Percentiles rank a stretch among this genome's conserved stretches.
phyloP scores from a whole-genome alignment of 257 asterid species.

The Anisodus acutangulus region DNA sequence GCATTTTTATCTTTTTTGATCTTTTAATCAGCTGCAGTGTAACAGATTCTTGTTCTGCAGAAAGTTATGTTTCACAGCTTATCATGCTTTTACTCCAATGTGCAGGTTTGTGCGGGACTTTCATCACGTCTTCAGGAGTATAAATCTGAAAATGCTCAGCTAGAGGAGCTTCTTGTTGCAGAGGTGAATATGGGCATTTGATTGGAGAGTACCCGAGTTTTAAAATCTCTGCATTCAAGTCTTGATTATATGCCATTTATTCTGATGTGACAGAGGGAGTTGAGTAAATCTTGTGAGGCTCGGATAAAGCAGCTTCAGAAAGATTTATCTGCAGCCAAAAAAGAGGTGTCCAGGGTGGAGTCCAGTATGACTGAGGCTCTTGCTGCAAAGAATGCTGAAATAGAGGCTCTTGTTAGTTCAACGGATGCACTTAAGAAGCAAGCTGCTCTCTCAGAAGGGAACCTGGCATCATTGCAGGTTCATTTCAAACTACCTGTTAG shows the following conservation, averaged over 20 bases:
- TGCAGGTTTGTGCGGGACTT: slow-evolving; percentile 98
- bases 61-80: background rate
- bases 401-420: slow-evolving; percentile 80
- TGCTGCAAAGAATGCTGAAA: slow-evolving; percentile 95
- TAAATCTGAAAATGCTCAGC: slow-evolving; percentile 96
- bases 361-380: slow-evolving; percentile 86
- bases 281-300: slow-evolving; percentile 83
- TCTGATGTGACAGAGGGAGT: slow-evolving; percentile 74
- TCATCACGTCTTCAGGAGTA: slow-evolving; percentile 98
- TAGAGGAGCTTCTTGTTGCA: slow-evolving; percentile 91
- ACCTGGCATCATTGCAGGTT: slow-evolving; percentile 90
- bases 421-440: slow-evolving; percentile 86
- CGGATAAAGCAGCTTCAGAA: slow-evolving; percentile 84
- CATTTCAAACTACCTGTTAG: slow-evolving; percentile 27
- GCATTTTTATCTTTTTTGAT: background rate
- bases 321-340: slow-evolving; percentile 74
- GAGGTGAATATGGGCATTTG: slow-evolving; percentile 63
- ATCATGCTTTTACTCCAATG: slow-evolving; percentile 27
- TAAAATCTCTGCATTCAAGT: slow-evolving; percentile 15
- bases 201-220: slow-evolving; percentile 31
- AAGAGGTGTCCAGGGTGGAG: slow-evolving; percentile 81
- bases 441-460: slow-evolving; percentile 90
- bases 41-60: slow-evolving; percentile 13
- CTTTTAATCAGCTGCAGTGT: slow-evolving; percentile 10
- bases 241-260: slow-evolving; percentile 35